Conservation (phyloP, 2,329 filamentous ascomycete genomes). For the Amesomyces nigricolor region DNA sequence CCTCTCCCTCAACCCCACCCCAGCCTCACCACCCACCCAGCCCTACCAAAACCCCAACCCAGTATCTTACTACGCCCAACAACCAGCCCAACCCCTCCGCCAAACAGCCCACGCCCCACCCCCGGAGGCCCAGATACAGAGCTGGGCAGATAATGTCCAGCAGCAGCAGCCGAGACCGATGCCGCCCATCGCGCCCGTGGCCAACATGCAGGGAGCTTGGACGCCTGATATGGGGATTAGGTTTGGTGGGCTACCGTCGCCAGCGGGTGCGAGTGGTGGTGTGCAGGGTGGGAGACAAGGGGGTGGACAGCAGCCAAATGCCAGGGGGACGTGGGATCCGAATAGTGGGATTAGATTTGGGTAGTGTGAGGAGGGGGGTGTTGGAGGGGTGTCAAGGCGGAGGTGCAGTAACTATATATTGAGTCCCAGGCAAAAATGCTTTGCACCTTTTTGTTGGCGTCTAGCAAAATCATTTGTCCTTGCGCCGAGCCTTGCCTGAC, state of each 20-base stretch:
- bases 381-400: too few relatives aligned
- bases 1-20: slow-evolving; percentile 35
- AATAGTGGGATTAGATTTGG: slow-evolving; percentile 53
- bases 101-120: slow-evolving; percentile 27
- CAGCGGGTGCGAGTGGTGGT: background rate
- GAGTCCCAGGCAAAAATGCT: too few relatives aligned
- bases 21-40: slow-evolving; percentile 13
- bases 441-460: too few relatives aligned
- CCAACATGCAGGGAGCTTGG: slow-evolving; percentile 56
- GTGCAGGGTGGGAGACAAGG: slow-evolving; percentile 14
- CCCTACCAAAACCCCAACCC: slow-evolving; percentile 19
- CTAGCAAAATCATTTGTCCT: too few relatives aligned
- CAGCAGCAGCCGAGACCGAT: slow-evolving; percentile 52
- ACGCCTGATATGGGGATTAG: slow-evolving; percentile 74
- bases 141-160: slow-evolving; percentile 48
- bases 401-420: too few relatives aligned
- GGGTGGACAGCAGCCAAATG: slow-evolving; percentile 15
- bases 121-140: slow-evolving; percentile 51
- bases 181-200: slow-evolving; percentile 35
- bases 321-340: slow-evolving; percentile 53
- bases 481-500: too few relatives aligned
- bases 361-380: slow-evolving; percentile 20
- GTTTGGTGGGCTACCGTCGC: slow-evolving; percentile 49
- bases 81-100: slow-evolving; percentile 26
- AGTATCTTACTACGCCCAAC: slow-evolving; percentile 26